Evolutionary conservation across 345 rosid species (phyloP), one percentile per base, ranked within the genome.

Genomic region (Litchi chinensis): DNA sequence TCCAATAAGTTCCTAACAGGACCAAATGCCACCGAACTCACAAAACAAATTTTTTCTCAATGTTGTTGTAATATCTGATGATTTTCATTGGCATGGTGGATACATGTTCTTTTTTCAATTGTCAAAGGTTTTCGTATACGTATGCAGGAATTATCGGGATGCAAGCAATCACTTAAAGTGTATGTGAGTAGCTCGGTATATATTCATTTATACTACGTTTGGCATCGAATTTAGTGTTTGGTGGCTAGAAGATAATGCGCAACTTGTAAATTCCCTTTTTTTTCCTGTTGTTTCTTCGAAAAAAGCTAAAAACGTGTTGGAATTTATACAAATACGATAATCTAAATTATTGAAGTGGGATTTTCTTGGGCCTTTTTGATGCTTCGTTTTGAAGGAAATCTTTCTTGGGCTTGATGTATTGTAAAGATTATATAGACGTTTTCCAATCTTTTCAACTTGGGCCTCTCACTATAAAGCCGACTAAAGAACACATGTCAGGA

Each of bases 11-110:
- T 93, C 81, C 95, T 89, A 70, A 86, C 68, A 32, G 6, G 88
- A 75, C 95, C 92, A 95, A 70, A 95, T 88, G 18, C 95, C 92
- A 98, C 97, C 92, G 79, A 69, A 39, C 57, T 54, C 73, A 22
- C 15, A 44, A 59, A 57, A 26, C 26, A 28, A 50, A 18, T 32
- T 15, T 11, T 65, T 18, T 9, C 56, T 67, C 54, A 62, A 78
- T 65, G 43, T 82, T 68, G 56, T 8, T 73, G 75, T 73, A 77
- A 73, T 73, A 77, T 65, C 68, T 3, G 52, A 21, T 72, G 63
- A 5, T 68, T 28, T 43, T 15, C 43, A 18, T 28, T 2, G 8
- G 48, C 32, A 41, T 8, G 39, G 11, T 48, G 59, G 71, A 5
- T 44, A 7, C 44, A 18, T 10, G 28, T 48, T 24, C 44, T 65